Evolutionary conservation across 139 green algal genomes (phyloP), one percentile per base, ranked within the genome.

Genomic region (Chlamydomonas sphaeroides): DNA sequence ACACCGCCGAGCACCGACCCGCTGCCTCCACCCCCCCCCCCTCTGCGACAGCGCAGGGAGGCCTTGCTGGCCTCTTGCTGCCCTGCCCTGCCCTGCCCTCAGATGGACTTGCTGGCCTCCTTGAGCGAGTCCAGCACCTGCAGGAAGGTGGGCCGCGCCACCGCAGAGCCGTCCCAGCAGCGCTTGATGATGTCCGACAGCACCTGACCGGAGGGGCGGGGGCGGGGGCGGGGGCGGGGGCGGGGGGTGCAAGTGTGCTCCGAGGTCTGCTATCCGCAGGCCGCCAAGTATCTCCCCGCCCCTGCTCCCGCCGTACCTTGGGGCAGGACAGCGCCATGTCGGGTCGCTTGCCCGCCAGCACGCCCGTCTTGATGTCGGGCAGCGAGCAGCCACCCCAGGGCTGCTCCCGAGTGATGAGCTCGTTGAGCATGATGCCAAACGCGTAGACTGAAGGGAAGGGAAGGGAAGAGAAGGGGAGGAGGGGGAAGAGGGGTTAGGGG

Each of bases 381-480:
- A 75, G 45, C 28, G 67, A 42, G 56, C 85, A 45, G 18, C 65
- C 65, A 4, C 15, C 20, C 38, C 85, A 87, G 35, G 85, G 83
- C 38, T 38, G 36, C 65, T 82, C n/a, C 36, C 84, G 68, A 28
- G 85, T 67, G 1, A 93, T 28, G 70, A 93, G 89, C 84, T 95
- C 91, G 68, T 93, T 93, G 65, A 97, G 88, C 70, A 96, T 70
- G n/a, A 97, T 85, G 10, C 93, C 93, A 80, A 96, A 96, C 3
- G 91, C 88, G 56, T 97, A 97, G 42, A 97, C 91, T 89, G 78
- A 84, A 79, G 14, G 53, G 42, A 4, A 3, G 4, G 25, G 23
- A 73, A 10, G 17, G n/a, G 38, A 38, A 59, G 3, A 41, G 2
- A 53, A 8, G 42, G 28, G 15, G 45, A 53, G 45, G 65, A 45